Conservation (phyloP, 257 asterid genomes). For the Fraxinus americana region DNA sequence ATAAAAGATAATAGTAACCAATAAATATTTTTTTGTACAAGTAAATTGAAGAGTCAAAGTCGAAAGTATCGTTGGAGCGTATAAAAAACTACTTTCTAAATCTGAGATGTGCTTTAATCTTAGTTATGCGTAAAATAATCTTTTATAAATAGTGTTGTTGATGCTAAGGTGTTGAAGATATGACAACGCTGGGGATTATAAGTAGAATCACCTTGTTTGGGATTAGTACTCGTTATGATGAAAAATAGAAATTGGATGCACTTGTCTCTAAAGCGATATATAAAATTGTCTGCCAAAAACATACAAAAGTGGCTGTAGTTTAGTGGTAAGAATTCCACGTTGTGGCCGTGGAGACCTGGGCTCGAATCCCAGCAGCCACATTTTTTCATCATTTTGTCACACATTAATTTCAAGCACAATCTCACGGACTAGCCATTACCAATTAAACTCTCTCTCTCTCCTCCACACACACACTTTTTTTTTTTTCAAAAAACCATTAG, state of each 20-base stretch:
- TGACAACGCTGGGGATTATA: neutral
- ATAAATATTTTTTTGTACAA: no score
- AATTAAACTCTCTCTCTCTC: conserved; percentile 21
- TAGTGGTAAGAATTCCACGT: conserved; percentile 99
- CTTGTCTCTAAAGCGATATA: no score
- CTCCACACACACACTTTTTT: no score
- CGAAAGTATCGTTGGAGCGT: no score
- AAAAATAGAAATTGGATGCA: neutral
- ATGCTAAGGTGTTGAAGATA: neutral
- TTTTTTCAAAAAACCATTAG: neutral
- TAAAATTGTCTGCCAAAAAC: no score
- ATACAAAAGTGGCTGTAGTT: conserved; percentile 74
- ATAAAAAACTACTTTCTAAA: no score
- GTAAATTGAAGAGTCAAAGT: no score
- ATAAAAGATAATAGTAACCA: no score
- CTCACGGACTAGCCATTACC: conserved; percentile 64
- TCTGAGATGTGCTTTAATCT: no score
- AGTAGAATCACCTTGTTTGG: neutral
- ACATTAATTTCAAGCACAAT: neutral
- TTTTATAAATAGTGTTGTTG: no score
- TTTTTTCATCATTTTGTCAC: neutral
- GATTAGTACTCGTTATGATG: neutral
- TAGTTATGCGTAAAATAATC: no score
- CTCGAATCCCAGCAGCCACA: conserved; percentile 99
- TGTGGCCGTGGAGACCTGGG: conserved; percentile 99